These are phyloP conservation scores for Alternaria triticina DNA, from an alignment of 2,329 filamentous ascomycete species.

Conservation along the genomic window DNA sequence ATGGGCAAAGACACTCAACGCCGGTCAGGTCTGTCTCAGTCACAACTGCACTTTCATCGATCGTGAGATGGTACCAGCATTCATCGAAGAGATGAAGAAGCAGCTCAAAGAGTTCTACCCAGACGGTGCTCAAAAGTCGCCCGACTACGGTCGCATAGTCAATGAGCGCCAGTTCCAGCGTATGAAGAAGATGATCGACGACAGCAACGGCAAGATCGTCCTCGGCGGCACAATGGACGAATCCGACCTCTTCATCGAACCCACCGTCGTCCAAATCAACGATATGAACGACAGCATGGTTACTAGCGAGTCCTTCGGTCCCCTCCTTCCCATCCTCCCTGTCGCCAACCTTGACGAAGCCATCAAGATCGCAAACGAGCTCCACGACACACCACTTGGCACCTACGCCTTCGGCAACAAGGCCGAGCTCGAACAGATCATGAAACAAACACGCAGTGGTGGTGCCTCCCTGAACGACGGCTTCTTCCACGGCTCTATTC, in stretches of 20 bases:
- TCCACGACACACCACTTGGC: constrained; percentile 83
- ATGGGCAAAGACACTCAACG: constrained; percentile 87
- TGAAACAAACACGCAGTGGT: constrained; percentile 57
- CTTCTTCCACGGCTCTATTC: constrained; percentile 73
- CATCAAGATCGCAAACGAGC: constrained; percentile 77
- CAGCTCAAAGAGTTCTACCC: constrained; percentile 82
- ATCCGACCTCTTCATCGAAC: constrained; percentile 81
- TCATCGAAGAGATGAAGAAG: constrained; percentile 76
- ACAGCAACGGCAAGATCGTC: constrained; percentile 80
- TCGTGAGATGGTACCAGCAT: constrained; percentile 70
- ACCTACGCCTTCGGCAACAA: constrained; percentile 87
- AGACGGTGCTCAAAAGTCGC: constrained; percentile 75
- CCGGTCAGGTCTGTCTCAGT: constrained; percentile 89
- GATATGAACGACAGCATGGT: constrained; percentile 78
- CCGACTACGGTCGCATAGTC: constrained; percentile 80
- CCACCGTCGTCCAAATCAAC: constrained; percentile 87
- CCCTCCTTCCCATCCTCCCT: constrained; percentile 83
- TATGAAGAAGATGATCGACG: constrained; percentile 90
- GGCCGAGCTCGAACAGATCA: constrained; percentile 72
- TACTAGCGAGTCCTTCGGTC: constrained; percentile 86
- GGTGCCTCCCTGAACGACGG: constrained; percentile 62
- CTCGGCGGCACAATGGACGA: constrained; percentile 86
- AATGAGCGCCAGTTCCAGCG: constrained; percentile 80
- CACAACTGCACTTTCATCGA: constrained; percentile 94
- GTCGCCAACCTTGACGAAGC: constrained; percentile 84